Base-by-base conservation (phyloP, 139 green algal species). In the Tetratostichococcus sp. region DNA sequence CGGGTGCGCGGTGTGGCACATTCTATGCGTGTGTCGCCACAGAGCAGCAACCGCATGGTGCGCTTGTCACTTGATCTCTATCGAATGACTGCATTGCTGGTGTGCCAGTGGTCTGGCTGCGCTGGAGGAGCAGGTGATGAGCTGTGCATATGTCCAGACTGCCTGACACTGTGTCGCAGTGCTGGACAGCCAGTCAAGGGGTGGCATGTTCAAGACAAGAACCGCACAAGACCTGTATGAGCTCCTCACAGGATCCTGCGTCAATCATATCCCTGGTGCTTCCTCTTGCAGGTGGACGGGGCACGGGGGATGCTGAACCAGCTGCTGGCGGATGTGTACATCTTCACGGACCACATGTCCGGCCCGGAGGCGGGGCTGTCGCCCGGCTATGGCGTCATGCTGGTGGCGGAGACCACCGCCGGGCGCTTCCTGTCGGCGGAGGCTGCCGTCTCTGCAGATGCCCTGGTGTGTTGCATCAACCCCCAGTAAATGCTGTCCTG, bases 341-440 rank as follows among this genome's bases (percentile, higher is more conserved):
- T 99, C 69, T 99, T 99, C 86, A 99, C 96, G 0, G 96, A 99
- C 76, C 91, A 97, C 65, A 85, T 91, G 69, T 86, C 68, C 23
- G 93, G 93, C 1, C 72, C 67, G 8, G 80, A 87, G n/a, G 77
- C 81, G 17, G 93, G 91, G 26, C 75, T 69, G 34, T 95, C 90
- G 4, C 96, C 96, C 1, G 96, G 95, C 6, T 99, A 93, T 79
- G 96, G 96, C n/a, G 67, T 98, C 1, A 90, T 86, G 2, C 86
- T 99, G 33, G 92, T 98, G 33, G 96, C 95, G 14, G 96, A 99
- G 80, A 98, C 96, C 28, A 99, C 96, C 25, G 88, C 85, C 5
- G 92, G 92, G 0, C 88, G 89, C 59, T 84, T 97, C 23, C 43
- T 99, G 30, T 88, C 77, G 31, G 86, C 91, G 23, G 94, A 99